A percentile compares a stretch with the other conserved stretches of the same genome.
These are phyloP conservation scores for Saturnispora silvae DNA, from an alignment of 805 yeast genomes.

Conservation along the genomic window DNA sequence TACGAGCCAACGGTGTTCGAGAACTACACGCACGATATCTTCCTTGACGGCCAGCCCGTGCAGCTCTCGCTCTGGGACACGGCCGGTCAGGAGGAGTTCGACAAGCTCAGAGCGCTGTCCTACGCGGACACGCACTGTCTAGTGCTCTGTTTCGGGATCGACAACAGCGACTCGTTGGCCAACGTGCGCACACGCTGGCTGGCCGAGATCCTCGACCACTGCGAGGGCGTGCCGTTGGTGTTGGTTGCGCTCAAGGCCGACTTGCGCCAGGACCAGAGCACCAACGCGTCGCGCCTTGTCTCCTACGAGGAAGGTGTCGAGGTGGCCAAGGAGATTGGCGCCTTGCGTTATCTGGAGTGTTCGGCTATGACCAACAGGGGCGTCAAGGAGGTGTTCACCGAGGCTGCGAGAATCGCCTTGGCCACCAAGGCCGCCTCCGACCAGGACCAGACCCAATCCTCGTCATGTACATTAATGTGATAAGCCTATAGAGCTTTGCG, in stretches of 20 bases:
- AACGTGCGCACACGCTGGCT: constrained; percentile 96
- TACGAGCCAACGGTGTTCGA: constrained; percentile 98
- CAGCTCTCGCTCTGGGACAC: constrained; percentile 96
- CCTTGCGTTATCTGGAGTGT: constrained; percentile 89
- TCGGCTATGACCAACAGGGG: constrained; percentile 95
- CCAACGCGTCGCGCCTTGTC: constrained; percentile 35
- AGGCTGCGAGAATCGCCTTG: constrained; percentile 94
- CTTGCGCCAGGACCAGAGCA: constrained; percentile 42
- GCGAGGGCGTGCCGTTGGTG: constrained; percentile 91
- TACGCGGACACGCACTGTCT: constrained; percentile 95
- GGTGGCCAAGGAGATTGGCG: constrained; percentile 89
- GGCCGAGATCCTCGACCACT: constrained; percentile 92
- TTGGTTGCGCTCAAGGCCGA: constrained; percentile 93
- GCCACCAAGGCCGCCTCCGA: constrained; percentile 50
- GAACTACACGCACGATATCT: constrained; percentile 93
- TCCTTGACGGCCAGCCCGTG: constrained; percentile 87
- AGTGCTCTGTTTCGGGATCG: constrained; percentile 92
- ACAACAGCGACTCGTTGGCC: constrained; percentile 86
- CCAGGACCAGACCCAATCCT: constrained; percentile 36
- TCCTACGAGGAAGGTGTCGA: constrained; percentile 88
- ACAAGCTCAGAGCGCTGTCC: constrained; percentile 80
- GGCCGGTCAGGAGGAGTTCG: constrained; percentile 98
- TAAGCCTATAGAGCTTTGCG: no score
- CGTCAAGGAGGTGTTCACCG: constrained; percentile 98
- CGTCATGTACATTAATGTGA: no score